phyloP scores from a whole-genome alignment of 1,139 yeast genomes.

The Wickerhamiella pararugosa region DNA sequence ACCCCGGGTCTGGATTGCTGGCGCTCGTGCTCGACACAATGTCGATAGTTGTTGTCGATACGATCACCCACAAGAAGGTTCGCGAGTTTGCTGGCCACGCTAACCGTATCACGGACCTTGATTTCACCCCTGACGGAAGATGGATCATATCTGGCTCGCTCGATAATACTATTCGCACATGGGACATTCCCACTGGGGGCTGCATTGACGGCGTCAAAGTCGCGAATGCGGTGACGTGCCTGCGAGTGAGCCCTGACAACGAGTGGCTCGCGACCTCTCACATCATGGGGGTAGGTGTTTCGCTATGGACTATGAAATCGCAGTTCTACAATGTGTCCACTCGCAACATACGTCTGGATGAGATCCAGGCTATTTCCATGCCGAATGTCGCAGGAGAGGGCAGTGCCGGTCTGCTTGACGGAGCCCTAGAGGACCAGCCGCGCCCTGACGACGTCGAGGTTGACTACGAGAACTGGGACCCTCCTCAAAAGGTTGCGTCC shows the following conservation, averaged over 20 bases:
- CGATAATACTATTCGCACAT: constrained; percentile 82
- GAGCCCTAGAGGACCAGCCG: constrained; percentile 26
- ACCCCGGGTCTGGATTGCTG: constrained; percentile 65
- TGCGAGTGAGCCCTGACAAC: constrained; percentile 76
- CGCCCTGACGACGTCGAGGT: constrained; percentile 20
- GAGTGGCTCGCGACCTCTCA: constrained; percentile 90
- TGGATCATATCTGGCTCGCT: constrained; percentile 80
- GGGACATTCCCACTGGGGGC: constrained; percentile 97
- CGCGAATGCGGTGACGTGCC: constrained; percentile 62
- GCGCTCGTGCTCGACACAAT: constrained; percentile 82
- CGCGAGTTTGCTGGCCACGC: constrained; percentile 85
- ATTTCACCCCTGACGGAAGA: constrained; percentile 89
- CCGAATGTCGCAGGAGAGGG: constrained; percentile 83
- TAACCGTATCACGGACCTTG: constrained; percentile 76
- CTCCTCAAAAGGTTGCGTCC: constrained; percentile 51
- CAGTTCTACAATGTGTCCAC: constrained; percentile 64
- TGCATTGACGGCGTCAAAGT: constrained; percentile 85
- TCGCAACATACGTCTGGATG: constrained; percentile 48
- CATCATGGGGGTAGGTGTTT: constrained; percentile 78
- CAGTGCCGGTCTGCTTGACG: constrained; percentile 60
- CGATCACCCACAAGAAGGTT: constrained; percentile 64
- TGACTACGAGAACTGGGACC: constrained; percentile 30
- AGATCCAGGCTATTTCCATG: constrained; percentile 36
- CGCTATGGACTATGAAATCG: constrained; percentile 83
- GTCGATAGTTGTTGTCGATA: constrained; percentile 70